Base-by-base conservation (phyloP, 1,284 basidiomycete genomes). In the Ustilago lituana region DNA sequence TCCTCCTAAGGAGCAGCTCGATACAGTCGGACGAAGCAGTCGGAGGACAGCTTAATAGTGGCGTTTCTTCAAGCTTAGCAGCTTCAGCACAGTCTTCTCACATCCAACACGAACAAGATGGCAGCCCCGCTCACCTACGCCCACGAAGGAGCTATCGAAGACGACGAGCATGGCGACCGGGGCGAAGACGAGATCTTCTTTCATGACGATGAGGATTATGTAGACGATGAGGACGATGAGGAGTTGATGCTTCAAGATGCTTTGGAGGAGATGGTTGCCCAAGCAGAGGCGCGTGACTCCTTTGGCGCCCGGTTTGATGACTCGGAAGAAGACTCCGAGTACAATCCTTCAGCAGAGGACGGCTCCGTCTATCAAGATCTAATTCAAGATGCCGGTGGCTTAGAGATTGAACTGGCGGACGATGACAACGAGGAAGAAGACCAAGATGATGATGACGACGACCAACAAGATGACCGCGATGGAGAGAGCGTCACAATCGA, bases 401-500 rank as follows among this genome's bases (percentile, higher is more conserved):
- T 65, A 2, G 58, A 63, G 19, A 57, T 74, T 17, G 68, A 74
- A 31, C 45, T 60, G 38, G 63, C 51, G 19, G 65, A 69, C 23
- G 57, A 62, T 2, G 47, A 39, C n/a, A 57, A 59, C 29, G 70
- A 73, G 2, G 44, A 58, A 2, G 64, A 58, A 9, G 39, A 59
- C 22, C 51, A 60, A 2, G 51, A 50, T 7, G 47, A 52, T 26
- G 41, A 54, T 2, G 44, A 56, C 11, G 24, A 43, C 19, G 48
- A 45, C 33, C 36, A 35, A 24, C 47, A 51, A 20, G 55, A 33
- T 12, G 57, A 53, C 15, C 55, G 52, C 14, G 32, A 53, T 9
- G 72, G 65, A n/a, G 43, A 64, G 23, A 60, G 49, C 22, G 32
- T 59, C 24, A 73, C 57, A 6, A 73, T 73, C 52, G 62, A 65